Conservation (phyloP, 768 basidiomycete genomes). For the Gautieria morchelliformis region DNA sequence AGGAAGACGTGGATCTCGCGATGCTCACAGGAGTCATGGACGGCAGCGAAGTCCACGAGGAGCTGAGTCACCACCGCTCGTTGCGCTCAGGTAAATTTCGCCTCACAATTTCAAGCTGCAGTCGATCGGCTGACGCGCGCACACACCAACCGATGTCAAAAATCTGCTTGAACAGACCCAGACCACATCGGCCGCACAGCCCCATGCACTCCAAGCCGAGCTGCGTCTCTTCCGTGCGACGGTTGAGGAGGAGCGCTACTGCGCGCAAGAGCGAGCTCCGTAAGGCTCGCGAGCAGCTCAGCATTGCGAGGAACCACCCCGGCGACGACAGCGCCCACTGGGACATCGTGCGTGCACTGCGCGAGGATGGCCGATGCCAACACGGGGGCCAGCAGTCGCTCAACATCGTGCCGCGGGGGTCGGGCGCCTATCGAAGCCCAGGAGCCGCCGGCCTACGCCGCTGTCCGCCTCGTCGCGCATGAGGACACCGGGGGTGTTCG, state of each 20-base stretch:
- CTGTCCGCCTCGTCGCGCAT: no score
- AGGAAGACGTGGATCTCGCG: conserved; percentile 56
- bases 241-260: conserved; percentile 17
- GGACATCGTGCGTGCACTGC: conserved; percentile 41
- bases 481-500: no score
- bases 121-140: conserved; percentile 29
- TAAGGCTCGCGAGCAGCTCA: conserved; percentile 10
- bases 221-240: conserved; percentile 52
- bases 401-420: conserved; percentile 18
- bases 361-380: conserved; percentile 30
- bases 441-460: conserved; percentile 34
- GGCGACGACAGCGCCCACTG: conserved; percentile 23
- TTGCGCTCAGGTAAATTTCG: not conserved
- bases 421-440: conserved; percentile 27
- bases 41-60: no score
- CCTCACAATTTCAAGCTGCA: no score
- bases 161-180: conserved; percentile 75
- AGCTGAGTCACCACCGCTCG: no score
- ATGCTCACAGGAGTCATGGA: no score
- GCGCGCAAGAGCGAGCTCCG: conserved; percentile 13
- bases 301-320: not conserved
- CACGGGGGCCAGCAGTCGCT: conserved; percentile 10
- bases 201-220: conserved; percentile 81
- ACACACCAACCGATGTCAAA: conserved; percentile 55
- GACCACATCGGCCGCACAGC: conserved; percentile 66